Conservation (phyloP, 176 grass and related monocot species). For the Oryza australiensis region DNA sequence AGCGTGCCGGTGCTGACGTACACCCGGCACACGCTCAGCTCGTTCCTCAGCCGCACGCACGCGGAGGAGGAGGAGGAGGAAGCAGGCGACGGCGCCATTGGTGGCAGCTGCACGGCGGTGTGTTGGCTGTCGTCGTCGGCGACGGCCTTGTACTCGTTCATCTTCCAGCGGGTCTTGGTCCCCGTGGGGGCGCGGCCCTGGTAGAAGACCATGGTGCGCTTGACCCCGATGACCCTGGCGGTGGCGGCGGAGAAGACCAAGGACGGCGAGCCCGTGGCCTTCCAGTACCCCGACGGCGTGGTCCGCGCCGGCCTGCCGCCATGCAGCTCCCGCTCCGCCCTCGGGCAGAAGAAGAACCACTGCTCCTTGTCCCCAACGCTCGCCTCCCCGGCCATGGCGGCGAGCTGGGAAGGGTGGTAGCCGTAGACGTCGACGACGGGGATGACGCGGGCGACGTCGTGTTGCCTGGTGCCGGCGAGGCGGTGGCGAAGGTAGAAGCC, state of each 20-base stretch:
- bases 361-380: slow-evolving; percentile 53
- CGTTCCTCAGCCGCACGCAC: slow-evolving; percentile 51
- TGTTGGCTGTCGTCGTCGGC: background rate
- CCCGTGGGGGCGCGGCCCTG: slow-evolving; percentile 40
- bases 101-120: background rate
- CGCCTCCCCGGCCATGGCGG: slow-evolving; percentile 51
- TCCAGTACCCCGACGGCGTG: slow-evolving; percentile 76
- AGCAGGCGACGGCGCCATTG: background rate
- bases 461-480: slow-evolving; percentile 33
- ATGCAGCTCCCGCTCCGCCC: slow-evolving; percentile 46
- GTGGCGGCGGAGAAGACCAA: slow-evolving; percentile 38
- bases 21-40: slow-evolving; percentile 67
- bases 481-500: slow-evolving; percentile 65
- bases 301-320: slow-evolving; percentile 54
- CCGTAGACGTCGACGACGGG: slow-evolving; percentile 71
- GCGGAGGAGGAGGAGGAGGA: too few relatives aligned
- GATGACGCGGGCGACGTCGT: slow-evolving; percentile 55
- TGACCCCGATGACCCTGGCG: slow-evolving; percentile 46
- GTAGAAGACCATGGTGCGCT: slow-evolving; percentile 79
- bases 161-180: slow-evolving; percentile 66
- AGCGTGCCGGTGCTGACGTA: slow-evolving; percentile 55
- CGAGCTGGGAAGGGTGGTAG: slow-evolving; percentile 58
- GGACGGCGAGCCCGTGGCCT: slow-evolving; percentile 67
- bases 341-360: slow-evolving; percentile 82
- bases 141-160: slow-evolving; percentile 67